Conservation (phyloP, 345 rosid species). For the Eucalyptus leucophloia region DNA sequence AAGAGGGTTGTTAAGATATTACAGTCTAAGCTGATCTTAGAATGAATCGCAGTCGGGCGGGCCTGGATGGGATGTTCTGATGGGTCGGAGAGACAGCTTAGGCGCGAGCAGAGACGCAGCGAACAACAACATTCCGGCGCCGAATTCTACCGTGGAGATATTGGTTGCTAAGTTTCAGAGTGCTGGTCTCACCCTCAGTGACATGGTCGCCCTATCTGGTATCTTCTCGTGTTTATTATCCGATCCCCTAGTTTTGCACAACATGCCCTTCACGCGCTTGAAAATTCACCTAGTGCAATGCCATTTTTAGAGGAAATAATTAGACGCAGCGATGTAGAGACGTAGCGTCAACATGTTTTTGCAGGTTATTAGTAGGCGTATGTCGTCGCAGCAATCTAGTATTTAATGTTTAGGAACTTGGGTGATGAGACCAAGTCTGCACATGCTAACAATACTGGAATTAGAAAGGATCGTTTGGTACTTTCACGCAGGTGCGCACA, state of each 20-base stretch:
- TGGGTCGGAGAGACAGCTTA: conserved; percentile 65
- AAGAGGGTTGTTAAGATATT: not conserved
- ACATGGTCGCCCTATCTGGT: conserved; percentile 81
- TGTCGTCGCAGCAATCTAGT: not conserved
- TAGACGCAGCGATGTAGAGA: not conserved
- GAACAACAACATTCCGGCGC: conserved; percentile 48
- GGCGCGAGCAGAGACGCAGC: conserved; percentile 63
- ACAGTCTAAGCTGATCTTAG: not conserved
- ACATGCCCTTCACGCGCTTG: not conserved
- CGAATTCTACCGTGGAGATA: conserved; percentile 49
- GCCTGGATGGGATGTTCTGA: conserved; percentile 76
- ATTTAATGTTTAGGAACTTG: not conserved
- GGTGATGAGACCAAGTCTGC: not conserved
- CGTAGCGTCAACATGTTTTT: not conserved
- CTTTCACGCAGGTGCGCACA: conserved; percentile 51
- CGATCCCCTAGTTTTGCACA: not conserved
- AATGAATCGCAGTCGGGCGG: conserved; percentile 56
- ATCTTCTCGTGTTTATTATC: not conserved
- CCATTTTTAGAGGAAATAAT: not conserved
- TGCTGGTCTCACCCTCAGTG: conserved; percentile 52
- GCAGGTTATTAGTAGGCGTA: not conserved
- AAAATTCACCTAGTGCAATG: not conserved
- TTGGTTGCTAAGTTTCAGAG: conserved; percentile 54
- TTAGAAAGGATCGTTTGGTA: not conserved
- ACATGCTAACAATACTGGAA: not conserved